Conservation (phyloP, 129 eudicot genomes). For the Pittosporum tobira region DNA sequence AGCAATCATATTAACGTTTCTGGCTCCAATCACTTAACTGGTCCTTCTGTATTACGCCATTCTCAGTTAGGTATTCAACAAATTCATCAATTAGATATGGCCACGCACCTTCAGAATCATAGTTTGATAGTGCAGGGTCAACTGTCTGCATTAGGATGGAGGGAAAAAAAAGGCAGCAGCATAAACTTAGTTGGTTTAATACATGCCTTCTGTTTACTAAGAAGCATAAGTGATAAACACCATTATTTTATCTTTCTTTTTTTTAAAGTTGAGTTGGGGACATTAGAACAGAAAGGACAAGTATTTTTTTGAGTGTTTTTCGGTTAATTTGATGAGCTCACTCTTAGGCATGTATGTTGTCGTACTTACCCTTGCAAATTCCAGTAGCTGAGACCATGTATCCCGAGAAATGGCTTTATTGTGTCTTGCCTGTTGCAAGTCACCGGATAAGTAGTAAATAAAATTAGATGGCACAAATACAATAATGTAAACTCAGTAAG, state of each 20-base stretch:
- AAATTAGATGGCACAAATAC: too few relatives aligned
- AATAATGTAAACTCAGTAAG: too few relatives aligned
- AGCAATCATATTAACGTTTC: constrained; percentile 9
- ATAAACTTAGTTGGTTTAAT: too few relatives aligned
- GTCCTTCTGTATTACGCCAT: constrained; percentile 41
- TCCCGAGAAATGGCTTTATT: constrained; percentile 90
- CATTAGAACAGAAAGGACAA: too few relatives aligned
- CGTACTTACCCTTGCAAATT: constrained; percentile 64
- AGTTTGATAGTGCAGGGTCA: constrained; percentile 66
- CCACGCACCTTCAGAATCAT: constrained; percentile 95
- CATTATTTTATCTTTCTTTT: too few relatives aligned
- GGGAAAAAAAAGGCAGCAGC: neutral
- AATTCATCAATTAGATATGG: constrained; percentile 86
- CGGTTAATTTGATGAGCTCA: too few relatives aligned
- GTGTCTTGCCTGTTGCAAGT: constrained; percentile 56
- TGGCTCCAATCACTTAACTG: constrained; percentile 31
- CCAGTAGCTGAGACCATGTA: constrained; percentile 87
- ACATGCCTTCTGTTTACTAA: too few relatives aligned
- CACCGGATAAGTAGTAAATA: too few relatives aligned
- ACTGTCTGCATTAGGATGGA: constrained; percentile 39
- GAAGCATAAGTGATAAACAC: too few relatives aligned
- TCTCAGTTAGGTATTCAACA: constrained; percentile 66
- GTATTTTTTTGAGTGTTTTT: too few relatives aligned
- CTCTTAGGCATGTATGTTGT: too few relatives aligned
- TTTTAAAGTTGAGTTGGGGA: too few relatives aligned